These are phyloP conservation scores for Phytophthora kernoviae DNA, from an alignment of 352 stramenopile species.

Conservation along the genomic window DNA sequence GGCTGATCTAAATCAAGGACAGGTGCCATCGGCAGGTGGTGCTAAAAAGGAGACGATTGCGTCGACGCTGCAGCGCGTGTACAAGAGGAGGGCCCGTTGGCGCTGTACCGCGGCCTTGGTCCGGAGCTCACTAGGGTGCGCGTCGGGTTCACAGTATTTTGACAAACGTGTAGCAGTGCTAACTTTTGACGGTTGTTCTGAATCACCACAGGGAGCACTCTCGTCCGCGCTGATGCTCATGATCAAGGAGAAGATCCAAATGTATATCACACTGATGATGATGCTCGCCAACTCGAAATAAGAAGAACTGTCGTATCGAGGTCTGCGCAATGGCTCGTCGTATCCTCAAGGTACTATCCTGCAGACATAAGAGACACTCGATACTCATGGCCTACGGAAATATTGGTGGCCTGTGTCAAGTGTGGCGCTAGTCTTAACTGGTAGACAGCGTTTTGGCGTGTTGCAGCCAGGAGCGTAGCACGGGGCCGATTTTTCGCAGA, in stretches of 20 bases:
- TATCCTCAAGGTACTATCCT: neutral
- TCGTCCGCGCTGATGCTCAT: slow-evolving; percentile 97
- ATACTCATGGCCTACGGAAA: too few species aligned
- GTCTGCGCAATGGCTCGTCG: neutral
- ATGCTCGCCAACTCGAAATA: slow-evolving; percentile 60
- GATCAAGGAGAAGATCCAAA: slow-evolving; percentile 97
- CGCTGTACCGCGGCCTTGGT: slow-evolving; percentile 93
- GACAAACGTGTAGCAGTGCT: neutral
- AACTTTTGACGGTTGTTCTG: slow-evolving; percentile 6
- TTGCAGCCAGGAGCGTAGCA: neutral
- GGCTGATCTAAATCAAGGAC: slow-evolving; percentile 14
- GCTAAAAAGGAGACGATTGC: slow-evolving; percentile 84
- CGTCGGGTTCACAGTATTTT: neutral
- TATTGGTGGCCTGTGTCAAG: too few species aligned
- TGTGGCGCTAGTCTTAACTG: neutral
- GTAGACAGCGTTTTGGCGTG: neutral
- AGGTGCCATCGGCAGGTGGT: slow-evolving; percentile 8
- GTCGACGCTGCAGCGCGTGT: slow-evolving; percentile 71
- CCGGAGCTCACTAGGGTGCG: slow-evolving; percentile 92
- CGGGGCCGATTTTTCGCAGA: neutral
- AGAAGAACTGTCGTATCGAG: neutral
- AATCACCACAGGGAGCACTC: slow-evolving; percentile 85
- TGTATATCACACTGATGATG: slow-evolving; percentile 85
- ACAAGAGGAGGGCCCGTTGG: slow-evolving; percentile 86
- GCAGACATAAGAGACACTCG: too few species aligned